phyloP scores from a whole-genome alignment of 495 filamentous ascomycete species.

The Chaetomium fimeti region DNA sequence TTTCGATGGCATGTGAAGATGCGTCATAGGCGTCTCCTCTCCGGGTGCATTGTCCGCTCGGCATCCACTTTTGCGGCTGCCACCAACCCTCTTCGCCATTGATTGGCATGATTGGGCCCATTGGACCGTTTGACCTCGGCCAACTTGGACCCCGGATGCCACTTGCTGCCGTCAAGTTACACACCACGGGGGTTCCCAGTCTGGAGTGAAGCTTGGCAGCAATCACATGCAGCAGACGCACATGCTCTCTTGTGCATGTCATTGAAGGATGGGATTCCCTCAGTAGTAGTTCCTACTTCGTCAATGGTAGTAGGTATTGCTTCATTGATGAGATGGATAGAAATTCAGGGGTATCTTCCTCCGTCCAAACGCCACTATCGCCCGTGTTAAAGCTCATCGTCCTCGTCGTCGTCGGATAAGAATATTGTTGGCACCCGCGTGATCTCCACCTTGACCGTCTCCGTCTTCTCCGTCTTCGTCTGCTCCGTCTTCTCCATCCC shows the following conservation, averaged over 20 bases:
- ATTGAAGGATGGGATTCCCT: too few relatives aligned
- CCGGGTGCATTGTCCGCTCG: background rate
- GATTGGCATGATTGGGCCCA: constrained; percentile 12
- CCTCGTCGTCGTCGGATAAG: constrained; percentile 32
- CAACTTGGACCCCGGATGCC: constrained; percentile 9
- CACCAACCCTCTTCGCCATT: background rate
- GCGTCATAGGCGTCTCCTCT: constrained; percentile 19
- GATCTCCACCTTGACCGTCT: constrained; percentile 2
- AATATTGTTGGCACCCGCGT: constrained; percentile 25
- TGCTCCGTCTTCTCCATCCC: constrained; percentile 9
- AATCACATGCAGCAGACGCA: constrained; percentile 20
- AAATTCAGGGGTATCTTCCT: constrained; percentile 17
- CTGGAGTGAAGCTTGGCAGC: background rate
- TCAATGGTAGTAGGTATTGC: background rate
- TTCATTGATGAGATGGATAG: background rate
- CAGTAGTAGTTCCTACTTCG: too few relatives aligned
- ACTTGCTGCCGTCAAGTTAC: constrained; percentile 5
- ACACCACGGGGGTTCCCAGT: background rate
- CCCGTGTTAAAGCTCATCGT: constrained; percentile 30
- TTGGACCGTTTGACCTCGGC: constrained; percentile 25
- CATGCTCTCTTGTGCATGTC: constrained; percentile 4
- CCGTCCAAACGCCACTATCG: background rate
- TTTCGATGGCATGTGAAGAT: constrained; percentile 24
- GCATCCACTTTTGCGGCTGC: constrained; percentile 2
- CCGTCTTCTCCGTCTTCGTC: background rate